These are phyloP conservation scores for Rhizopogon parksii DNA, from an alignment of 1,284 basidiomycete genomes.

Conservation along the genomic window DNA sequence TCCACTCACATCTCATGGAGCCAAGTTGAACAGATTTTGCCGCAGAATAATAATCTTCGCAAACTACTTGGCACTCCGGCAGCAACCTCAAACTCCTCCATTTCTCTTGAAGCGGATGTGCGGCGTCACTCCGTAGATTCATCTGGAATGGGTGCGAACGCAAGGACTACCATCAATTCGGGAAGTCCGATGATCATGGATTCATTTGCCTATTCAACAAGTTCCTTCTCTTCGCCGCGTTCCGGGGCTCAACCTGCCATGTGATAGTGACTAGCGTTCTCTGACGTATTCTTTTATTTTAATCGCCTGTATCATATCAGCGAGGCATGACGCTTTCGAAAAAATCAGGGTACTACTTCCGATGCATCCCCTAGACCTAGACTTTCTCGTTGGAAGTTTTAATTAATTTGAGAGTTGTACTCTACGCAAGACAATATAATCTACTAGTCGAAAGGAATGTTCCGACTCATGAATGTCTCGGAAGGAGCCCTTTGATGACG, in stretches of 20 bases:
- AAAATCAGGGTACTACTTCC: background rate
- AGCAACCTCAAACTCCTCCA: constrained; percentile 18
- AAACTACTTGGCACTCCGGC: constrained; percentile 26
- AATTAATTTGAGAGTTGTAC: too few relatives aligned
- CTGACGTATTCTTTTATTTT: background rate
- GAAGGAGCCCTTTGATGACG: too few relatives aligned
- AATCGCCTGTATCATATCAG: background rate
- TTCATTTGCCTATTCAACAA: background rate
- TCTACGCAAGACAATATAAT: too few relatives aligned
- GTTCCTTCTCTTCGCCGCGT: background rate
- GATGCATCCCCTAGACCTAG: background rate
- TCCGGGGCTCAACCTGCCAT: background rate
- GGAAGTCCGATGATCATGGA: constrained; percentile 1
- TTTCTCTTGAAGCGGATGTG: constrained; percentile 26
- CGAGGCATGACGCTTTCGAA: background rate
- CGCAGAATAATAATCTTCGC: constrained; percentile 26
- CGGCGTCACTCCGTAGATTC: constrained; percentile 28
- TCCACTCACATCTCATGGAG: background rate
- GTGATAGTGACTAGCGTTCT: background rate
- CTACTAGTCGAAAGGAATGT: too few relatives aligned
- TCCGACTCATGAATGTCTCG: too few relatives aligned
- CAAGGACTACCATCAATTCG: constrained; percentile 14
- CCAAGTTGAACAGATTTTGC: background rate
- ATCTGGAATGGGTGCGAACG: constrained; percentile 25
- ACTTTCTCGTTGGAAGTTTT: too few relatives aligned